phyloP scores from a whole-genome alignment of 371 early-diverging fungal genomes.

The Mortierella sp. region DNA sequence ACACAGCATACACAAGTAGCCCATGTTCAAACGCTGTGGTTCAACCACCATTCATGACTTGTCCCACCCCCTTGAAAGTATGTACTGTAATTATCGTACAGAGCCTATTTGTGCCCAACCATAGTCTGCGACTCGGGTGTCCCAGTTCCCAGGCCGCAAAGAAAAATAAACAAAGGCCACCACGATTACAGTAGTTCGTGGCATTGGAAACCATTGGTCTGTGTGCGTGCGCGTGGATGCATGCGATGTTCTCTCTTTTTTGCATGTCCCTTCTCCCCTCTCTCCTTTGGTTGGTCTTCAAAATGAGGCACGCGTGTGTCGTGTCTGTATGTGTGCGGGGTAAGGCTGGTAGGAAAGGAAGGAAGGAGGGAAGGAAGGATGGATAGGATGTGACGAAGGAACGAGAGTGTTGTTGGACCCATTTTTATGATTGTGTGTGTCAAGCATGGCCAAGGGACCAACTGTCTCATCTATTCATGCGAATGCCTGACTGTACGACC shows the following conservation, averaged over 20 bases:
- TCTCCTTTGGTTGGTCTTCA: too few relatives aligned
- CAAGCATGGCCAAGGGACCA: neutral
- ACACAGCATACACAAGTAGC: too few relatives aligned
- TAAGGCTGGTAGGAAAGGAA: neutral
- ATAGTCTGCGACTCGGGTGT: slow-evolving; percentile 5
- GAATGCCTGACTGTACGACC: too few relatives aligned
- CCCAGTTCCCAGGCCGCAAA: neutral
- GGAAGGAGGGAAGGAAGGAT: neutral
- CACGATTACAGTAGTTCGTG: too few relatives aligned
- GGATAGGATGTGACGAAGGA: neutral
- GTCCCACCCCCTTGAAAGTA: too few relatives aligned
- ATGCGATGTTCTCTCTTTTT: neutral
- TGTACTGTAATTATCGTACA: too few relatives aligned
- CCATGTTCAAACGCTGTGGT: too few relatives aligned
- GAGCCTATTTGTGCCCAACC: too few relatives aligned
- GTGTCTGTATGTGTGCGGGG: neutral
- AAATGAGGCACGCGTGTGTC: neutral
- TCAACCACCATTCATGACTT: too few relatives aligned
- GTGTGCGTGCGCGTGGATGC: neutral
- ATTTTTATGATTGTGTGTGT: neutral
- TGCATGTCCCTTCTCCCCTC: neutral
- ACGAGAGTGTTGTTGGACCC: neutral
- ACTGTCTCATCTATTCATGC: slow-evolving; percentile 11
- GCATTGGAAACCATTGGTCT: neutral
- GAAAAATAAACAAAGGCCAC: neutral